phyloP scores from a whole-genome alignment of 2,329 filamentous ascomycete genomes.

The Orbilia brochopaga region DNA sequence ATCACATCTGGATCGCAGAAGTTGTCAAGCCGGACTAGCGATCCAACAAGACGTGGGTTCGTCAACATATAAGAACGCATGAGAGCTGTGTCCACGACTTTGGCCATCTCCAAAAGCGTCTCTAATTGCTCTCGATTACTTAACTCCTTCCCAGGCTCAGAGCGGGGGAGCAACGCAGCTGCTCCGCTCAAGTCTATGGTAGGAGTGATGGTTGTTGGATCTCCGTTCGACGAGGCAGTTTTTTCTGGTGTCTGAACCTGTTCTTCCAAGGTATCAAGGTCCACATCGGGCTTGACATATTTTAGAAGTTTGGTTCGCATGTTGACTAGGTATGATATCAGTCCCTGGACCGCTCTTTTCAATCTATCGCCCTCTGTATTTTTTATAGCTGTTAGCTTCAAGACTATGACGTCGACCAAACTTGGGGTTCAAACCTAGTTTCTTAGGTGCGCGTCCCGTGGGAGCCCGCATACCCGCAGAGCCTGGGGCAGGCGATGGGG shows the following conservation, averaged over 20 bases:
- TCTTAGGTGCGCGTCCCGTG: conserved; percentile 9
- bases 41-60: conserved; percentile 79
- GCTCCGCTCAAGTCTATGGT: conserved; percentile 41
- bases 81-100: conserved; percentile 87
- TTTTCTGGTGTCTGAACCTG: conserved; percentile 55
- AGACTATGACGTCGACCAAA: background rate
- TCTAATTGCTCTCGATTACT: conserved; percentile 67
- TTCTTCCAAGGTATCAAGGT: conserved; percentile 68
- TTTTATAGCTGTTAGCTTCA: background rate
- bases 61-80: conserved; percentile 96
- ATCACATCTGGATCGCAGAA: conserved; percentile 97
- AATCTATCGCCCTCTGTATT: conserved; percentile 78
- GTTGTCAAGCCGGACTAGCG: conserved; percentile 92
- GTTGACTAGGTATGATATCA: conserved; percentile 87
- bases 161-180: conserved; percentile 48
- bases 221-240: conserved; percentile 27
- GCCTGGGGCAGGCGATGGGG: conserved; percentile 22
- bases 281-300: conserved; percentile 58
- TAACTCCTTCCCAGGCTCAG: conserved; percentile 56
- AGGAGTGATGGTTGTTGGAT: background rate
- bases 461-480: conserved; percentile 6
- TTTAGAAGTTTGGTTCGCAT: conserved; percentile 64
- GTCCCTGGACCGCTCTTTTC: conserved; percentile 76
- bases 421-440: conserved; percentile 20
- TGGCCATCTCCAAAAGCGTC: conserved; percentile 76